Evolutionary conservation across 768 basidiomycete genomes (phyloP).

Genomic region (Cantharellus anzutake): DNA sequence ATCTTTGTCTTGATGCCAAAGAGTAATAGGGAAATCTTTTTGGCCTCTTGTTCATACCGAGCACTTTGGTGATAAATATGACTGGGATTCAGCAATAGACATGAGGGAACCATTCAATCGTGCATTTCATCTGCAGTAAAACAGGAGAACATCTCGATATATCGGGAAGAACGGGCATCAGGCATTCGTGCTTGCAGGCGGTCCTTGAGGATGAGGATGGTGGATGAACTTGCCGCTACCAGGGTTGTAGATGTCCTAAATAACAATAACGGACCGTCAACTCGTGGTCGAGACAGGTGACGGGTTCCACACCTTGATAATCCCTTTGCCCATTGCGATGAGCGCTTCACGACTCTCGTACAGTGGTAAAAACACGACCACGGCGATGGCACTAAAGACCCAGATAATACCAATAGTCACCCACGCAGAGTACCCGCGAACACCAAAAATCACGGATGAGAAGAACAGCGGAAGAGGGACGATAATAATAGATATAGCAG

Average conservation of each 20-base stretch:
- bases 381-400: conserved; percentile 56
- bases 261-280: not conserved
- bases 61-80: not conserved
- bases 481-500: conserved; percentile 37
- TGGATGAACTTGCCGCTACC: conserved; percentile 2
- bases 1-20: not conserved
- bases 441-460: conserved; percentile 49
- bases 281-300: not conserved
- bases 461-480: conserved; percentile 81
- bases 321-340: conserved; percentile 33
- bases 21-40: not conserved
- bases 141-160: too few relatives aligned
- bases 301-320: conserved; percentile 34
- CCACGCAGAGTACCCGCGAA: conserved; percentile 55
- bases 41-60: not conserved
- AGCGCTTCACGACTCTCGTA: conserved; percentile 66
- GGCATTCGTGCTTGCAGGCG: too few relatives aligned
- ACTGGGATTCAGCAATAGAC: not conserved
- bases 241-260: conserved; percentile 1
- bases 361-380: conserved; percentile 70
- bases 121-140: not conserved
- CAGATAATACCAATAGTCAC: conserved; percentile 66
- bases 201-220: not conserved
- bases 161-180: too few relatives aligned
- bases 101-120: not conserved